phyloP scores from a whole-genome alignment of 345 rosid species.

The Xanthoceras sorbifolium region DNA sequence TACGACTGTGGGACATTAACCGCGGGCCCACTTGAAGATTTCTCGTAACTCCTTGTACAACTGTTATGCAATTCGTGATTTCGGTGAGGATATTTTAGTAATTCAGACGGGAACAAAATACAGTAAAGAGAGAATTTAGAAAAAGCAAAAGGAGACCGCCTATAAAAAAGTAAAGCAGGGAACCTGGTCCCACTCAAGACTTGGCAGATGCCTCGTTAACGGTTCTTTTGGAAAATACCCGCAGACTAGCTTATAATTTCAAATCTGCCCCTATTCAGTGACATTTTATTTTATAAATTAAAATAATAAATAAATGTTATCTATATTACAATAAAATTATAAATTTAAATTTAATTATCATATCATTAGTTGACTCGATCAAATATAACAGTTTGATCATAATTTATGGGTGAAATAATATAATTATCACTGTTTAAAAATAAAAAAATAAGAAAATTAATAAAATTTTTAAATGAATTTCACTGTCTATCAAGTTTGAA shows the following conservation, averaged over 20 bases:
- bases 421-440: too few species aligned
- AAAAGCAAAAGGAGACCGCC: slow-evolving; percentile 19
- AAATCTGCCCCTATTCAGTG: not conserved
- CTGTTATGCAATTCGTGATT: not conserved
- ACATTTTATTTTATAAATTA: too few species aligned
- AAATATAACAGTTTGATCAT: too few species aligned
- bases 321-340: too few species aligned
- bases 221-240: not conserved
- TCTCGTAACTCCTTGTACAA: not conserved
- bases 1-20: too few species aligned
- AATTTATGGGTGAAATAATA: too few species aligned
- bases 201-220: slow-evolving; percentile 19
- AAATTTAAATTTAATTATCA: too few species aligned
- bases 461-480: too few species aligned
- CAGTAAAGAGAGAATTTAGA: not conserved
- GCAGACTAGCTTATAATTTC: not conserved
- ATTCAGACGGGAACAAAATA: slow-evolving; percentile 2
- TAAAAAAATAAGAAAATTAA: too few species aligned
- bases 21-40: not conserved
- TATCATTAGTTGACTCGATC: too few species aligned
- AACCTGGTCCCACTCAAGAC: slow-evolving; percentile 21
- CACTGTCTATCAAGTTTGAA: too few species aligned
- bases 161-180: slow-evolving; percentile 31
- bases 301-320: too few species aligned
- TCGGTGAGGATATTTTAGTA: slow-evolving; percentile 1